Evolutionary conservation across 441 rosid species (phyloP).

Genomic region (Euphorbia celastroides): DNA sequence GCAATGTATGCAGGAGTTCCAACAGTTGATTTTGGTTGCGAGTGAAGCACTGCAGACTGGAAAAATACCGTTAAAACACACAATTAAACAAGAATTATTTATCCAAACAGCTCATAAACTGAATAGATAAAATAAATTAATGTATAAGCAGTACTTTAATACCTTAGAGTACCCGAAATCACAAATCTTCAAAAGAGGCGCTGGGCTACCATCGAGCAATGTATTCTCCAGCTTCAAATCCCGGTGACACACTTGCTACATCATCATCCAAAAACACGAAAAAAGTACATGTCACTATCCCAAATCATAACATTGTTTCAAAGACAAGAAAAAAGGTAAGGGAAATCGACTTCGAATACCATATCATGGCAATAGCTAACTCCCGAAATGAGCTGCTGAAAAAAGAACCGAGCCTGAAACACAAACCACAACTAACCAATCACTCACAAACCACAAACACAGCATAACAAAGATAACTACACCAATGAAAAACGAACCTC

Average conservation of each 20-base stretch:
- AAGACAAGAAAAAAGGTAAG: constrained; percentile 3
- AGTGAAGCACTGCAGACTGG: constrained; percentile 91
- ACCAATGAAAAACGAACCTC: constrained; percentile 43
- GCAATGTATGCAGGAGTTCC: constrained; percentile 99
- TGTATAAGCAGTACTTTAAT: not conserved
- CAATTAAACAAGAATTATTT: not conserved
- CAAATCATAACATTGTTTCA: not conserved
- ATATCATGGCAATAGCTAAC: constrained; percentile 92
- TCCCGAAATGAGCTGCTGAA: constrained; percentile 97
- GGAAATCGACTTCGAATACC: constrained; percentile 36
- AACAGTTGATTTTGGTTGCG: constrained; percentile 96
- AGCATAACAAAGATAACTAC: not conserved
- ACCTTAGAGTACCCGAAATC: constrained; percentile 99
- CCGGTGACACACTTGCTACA: constrained; percentile 97
- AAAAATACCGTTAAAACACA: constrained; percentile 11
- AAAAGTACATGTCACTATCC: not conserved
- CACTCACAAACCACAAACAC: not conserved
- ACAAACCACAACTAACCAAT: not conserved
- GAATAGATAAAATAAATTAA: not conserved
- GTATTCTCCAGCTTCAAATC: constrained; percentile 95
- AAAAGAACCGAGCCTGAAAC: constrained; percentile 91
- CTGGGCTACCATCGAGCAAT: constrained; percentile 84
- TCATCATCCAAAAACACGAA: constrained; percentile 22
- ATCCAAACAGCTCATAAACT: not conserved
- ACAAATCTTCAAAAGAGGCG: constrained; percentile 92